Percentiles rank a stretch among this genome's conserved stretches.
These are phyloP conservation scores for Aspergillus persii DNA, from an alignment of 2,329 filamentous ascomycete genomes.

Conservation along the genomic window DNA sequence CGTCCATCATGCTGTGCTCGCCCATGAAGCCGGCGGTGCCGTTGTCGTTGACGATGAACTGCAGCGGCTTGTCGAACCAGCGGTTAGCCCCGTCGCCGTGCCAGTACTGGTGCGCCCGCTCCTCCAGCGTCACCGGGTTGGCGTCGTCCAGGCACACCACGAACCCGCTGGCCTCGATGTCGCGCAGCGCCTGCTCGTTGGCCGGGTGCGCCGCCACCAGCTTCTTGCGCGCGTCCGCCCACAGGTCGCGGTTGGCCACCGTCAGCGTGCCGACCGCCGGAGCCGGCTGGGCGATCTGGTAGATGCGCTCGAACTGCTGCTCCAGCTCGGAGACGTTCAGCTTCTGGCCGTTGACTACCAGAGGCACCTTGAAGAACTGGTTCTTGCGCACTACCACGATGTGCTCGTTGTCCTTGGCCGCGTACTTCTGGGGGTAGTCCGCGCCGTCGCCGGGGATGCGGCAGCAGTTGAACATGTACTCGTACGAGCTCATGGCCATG, in stretches of 20 bases:
- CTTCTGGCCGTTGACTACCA: conserved; percentile 78
- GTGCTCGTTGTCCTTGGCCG: conserved; percentile 73
- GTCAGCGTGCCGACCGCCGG: conserved; percentile 82
- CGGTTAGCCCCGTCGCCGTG: conserved; percentile 94
- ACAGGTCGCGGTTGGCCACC: conserved; percentile 88
- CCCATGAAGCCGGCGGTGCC: conserved; percentile 96
- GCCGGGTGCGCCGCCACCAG: conserved; percentile 73
- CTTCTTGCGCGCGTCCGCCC: conserved; percentile 77
- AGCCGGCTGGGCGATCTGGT: conserved; percentile 68
- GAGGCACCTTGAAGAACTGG: conserved; percentile 89
- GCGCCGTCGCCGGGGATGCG: conserved; percentile 78
- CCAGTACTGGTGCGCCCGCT: conserved; percentile 96
- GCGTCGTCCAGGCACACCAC: conserved; percentile 92
- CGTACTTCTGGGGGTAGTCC: conserved; percentile 81
- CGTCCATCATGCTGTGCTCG: conserved; percentile 99
- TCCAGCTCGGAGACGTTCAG: conserved; percentile 88
- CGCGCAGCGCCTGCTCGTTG: conserved; percentile 74
- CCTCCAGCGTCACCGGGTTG: conserved; percentile 85
- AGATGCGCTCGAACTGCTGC: conserved; percentile 81
- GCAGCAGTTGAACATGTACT: conserved; percentile 98
- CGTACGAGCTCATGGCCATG: conserved; percentile 96
- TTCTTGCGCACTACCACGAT: conserved; percentile 91
- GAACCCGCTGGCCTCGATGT: conserved; percentile 86
- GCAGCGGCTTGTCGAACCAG: conserved; percentile 97
- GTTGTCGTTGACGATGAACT: conserved; percentile 98